Evolutionary conservation across 306 rosid species (phyloP), one percentile per base, ranked within the genome.

Genomic region (Hylodesmum podocarpum): DNA sequence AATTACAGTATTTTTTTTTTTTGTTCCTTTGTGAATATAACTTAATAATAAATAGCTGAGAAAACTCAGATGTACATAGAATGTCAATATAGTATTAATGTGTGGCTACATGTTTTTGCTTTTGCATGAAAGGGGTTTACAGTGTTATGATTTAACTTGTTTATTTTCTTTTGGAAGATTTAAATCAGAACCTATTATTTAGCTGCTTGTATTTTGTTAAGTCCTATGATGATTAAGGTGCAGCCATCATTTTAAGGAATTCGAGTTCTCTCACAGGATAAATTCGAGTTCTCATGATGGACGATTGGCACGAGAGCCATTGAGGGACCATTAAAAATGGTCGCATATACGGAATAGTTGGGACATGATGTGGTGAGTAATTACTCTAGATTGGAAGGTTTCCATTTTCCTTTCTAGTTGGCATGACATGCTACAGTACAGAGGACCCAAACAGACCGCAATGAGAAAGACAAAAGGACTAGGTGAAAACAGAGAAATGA

Each of bases 41-140:
- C 33, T 76, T 53, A 80, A 83, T 84, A 81, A 83, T 76, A 79
- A 63, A 58, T 77, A 7, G 77, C 65, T 68, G 73, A 73, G 67
- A 47, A 29, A 47, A 63, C 63, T 75, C 72, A 84, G 57, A 63
- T 88, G 95, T 90, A 87, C 89, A 87, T 84, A 80, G 46, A 70
- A 7, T 82, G 90, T 90, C 83, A 79, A 88, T 88, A 86, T 86
- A 82, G 76, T 37, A 70, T 50, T 68, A 68, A 44, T 25, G 36
- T 36, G 39, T 27, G 36, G 31, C 33, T 27, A 16, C 22, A 36
- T 65, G 70, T 50, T 55, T 63, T 51, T 62, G 3, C 62, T 49
- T 21, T 29, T 28, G 44, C 44, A 16, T 4, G 46, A 10, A 40
- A 70, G 16, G 33, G 69, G 3, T 19, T 18, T 18, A 36, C 31